phyloP scores from a whole-genome alignment of 2,329 filamentous ascomycete species.

The Dothideomycetes sp. region DNA sequence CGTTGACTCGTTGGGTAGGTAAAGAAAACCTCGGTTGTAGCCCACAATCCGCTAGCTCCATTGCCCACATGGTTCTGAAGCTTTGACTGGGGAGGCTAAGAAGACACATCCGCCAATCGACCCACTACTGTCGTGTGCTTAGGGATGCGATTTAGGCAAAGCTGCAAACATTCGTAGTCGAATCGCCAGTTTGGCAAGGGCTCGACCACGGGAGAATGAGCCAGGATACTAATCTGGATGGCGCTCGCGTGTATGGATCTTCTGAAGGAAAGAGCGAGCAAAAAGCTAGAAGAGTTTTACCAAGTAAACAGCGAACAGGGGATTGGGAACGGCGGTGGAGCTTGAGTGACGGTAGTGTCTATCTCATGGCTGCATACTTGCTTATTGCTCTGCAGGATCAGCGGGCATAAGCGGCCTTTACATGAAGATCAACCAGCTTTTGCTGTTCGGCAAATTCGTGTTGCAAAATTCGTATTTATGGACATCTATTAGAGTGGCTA shows the following conservation, averaged over 20 bases:
- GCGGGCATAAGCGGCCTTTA: not conserved
- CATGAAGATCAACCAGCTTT: slow-evolving; percentile 4
- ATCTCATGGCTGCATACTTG: not conserved
- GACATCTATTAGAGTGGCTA: not conserved
- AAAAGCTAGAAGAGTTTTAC: not conserved
- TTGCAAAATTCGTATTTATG: slow-evolving; percentile 1
- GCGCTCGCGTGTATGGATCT: not conserved
- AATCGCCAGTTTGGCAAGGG: not conserved
- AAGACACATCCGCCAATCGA: slow-evolving; percentile 2
- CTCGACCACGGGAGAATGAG: not conserved
- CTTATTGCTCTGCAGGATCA: slow-evolving; percentile 8
- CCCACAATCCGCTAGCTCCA: slow-evolving; percentile 5
- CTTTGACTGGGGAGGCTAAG: slow-evolving; percentile 1
- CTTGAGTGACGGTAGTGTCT: slow-evolving; percentile 7
- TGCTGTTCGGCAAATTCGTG: no score
- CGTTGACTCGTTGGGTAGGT: slow-evolving; percentile 7
- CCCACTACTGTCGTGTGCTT: slow-evolving; percentile 6
- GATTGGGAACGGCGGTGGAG: slow-evolving; percentile 4
- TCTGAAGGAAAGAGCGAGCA: not conserved
- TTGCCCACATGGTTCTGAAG: slow-evolving; percentile 8
- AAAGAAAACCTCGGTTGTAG: no score
- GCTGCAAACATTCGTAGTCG: not conserved
- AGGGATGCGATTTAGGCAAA: not conserved
- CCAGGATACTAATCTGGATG: not conserved
- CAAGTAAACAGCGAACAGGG: not conserved